Evolutionary conservation across 345 rosid species (phyloP), one percentile per base, ranked within the genome.

Genomic region (Citrus reticulata): DNA sequence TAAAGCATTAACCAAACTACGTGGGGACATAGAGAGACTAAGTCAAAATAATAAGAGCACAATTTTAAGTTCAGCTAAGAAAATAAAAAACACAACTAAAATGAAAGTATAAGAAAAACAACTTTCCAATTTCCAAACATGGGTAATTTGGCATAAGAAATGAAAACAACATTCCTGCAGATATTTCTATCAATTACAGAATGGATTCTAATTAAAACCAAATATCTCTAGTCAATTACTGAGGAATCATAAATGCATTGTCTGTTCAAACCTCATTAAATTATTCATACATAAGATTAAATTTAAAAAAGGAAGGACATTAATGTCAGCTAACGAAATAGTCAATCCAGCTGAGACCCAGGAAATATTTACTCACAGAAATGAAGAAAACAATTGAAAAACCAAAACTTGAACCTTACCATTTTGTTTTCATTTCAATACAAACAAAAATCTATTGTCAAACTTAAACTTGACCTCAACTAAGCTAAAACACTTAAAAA

Each of bases 21-120:
- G 29, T 75, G 62, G 85, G 86, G 85, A 77, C 81, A 30, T 5
- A 81, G 65, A 37, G 59, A 80, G 72, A 81, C 29, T 51, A 68
- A 68, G 51, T 19, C 29, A 27, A 64, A 42, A 37, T 37, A 16
- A 34, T 35, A 64, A 46, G 68, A 29, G 32, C 55, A 61, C 79
- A 78, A 79, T 81, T 75, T 77, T 65, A 51, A 25, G 37, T 82
- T 70, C 57, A 74, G 62, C 46, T 69, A 79, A 74, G 60, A 63
- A 64, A 80, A 81, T 35, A 61, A 61, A 81, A 32, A 11, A 65
- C 27, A 35, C 22, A 55, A 57, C 19, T 25, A 6, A 72, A 40
- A 34, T 9, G 17, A 27, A 74, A 74, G 27, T 37, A 40, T 19
- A 54, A 51, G 40, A 71, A 55, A 55, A 55, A 72, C 10, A 5